Conservation (phyloP, 2,329 filamentous ascomycete genomes). For the Botrytis fabae region DNA sequence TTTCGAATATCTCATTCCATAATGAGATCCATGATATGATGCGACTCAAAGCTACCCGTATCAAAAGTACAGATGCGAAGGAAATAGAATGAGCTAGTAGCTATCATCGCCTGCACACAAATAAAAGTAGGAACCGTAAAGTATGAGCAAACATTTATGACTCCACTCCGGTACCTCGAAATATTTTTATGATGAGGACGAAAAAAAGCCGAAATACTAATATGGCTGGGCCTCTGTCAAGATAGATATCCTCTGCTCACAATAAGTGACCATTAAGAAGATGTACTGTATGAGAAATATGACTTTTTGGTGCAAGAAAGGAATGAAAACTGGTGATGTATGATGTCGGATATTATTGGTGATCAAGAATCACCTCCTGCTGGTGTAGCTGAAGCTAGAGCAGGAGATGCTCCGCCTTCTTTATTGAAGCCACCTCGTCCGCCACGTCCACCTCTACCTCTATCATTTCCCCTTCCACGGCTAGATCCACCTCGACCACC, state of each 20-base stretch:
- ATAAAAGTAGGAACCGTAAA: constrained; percentile 28
- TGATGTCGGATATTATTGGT: constrained; percentile 6
- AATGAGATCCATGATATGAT: constrained; percentile 33
- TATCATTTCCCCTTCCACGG: constrained; percentile 54
- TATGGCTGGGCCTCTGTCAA: constrained; percentile 27
- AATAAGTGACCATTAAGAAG: constrained; percentile 39
- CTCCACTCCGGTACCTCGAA: constrained; percentile 37
- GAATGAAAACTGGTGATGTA: constrained; percentile 29
- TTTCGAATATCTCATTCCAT: constrained; percentile 7
- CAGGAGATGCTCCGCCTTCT: constrained; percentile 49
- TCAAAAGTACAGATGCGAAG: constrained; percentile 41
- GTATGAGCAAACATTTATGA: constrained; percentile 40
- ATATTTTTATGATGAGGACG: constrained; percentile 25
- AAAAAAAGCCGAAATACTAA: constrained; percentile 34
- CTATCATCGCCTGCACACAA: constrained; percentile 39
- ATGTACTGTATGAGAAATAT: constrained; percentile 39
- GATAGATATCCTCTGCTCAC: constrained; percentile 36
- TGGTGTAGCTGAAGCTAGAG: constrained; percentile 53
- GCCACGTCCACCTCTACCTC: constrained; percentile 58
- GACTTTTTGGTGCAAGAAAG: constrained; percentile 37
- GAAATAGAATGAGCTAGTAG: constrained; percentile 36
- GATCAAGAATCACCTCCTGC: constrained; percentile 38
- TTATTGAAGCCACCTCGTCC: constrained; percentile 58
- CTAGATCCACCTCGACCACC: constrained; percentile 59
- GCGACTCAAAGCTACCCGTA: constrained; percentile 33